phyloP scores from a whole-genome alignment of 345 rosid species.

The Hibiscus trionum region DNA sequence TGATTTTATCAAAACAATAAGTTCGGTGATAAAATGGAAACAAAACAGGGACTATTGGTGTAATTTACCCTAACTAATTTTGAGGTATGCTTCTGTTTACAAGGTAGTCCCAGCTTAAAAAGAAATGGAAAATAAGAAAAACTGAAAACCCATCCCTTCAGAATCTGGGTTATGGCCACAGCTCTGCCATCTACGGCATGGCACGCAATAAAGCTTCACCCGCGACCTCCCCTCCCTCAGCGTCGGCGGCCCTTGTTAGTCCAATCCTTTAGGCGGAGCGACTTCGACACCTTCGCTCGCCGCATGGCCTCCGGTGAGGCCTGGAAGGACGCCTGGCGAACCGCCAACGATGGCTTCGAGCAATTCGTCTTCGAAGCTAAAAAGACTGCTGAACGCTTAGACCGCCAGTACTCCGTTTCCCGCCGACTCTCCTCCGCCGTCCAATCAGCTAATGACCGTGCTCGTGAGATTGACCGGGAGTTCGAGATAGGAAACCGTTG shows the following conservation, averaged over 20 bases:
- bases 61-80: no score
- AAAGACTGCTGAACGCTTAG: constrained; percentile 74
- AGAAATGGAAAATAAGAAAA: not conserved
- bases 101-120: no score
- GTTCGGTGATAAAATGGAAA: no score
- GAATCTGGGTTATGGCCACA: constrained; percentile 8
- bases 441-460: constrained; percentile 49
- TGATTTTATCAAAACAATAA: no score
- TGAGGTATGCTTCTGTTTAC: no score
- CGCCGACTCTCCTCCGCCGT: constrained; percentile 51
- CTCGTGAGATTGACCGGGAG: constrained; percentile 76
- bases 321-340: constrained; percentile 73
- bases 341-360: constrained; percentile 82
- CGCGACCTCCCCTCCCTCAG: not conserved
- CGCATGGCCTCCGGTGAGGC: constrained; percentile 55
- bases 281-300: constrained; percentile 52
- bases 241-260: constrained; percentile 4
- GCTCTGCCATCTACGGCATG: constrained; percentile 5
- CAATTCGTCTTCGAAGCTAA: constrained; percentile 67
- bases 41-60: no score
- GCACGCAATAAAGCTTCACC: constrained; percentile 4
- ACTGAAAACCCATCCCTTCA: not conserved
- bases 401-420: constrained; percentile 73
- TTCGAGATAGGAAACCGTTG: constrained; percentile 54
- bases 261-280: constrained; percentile 50